Conservation (phyloP, 176 grass and related monocot species). For the Saccharum spontaneum region DNA sequence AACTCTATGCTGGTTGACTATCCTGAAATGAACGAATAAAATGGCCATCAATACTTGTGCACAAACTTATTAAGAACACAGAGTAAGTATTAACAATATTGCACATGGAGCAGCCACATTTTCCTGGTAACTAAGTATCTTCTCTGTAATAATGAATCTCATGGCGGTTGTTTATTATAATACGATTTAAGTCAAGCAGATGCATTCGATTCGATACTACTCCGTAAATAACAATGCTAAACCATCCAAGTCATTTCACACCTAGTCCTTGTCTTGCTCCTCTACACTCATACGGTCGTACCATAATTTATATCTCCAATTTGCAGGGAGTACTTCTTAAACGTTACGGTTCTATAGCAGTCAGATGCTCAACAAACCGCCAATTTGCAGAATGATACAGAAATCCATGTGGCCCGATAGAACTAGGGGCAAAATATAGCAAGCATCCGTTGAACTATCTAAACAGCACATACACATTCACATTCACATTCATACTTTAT, state of each 20-base stretch:
- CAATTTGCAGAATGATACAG: neutral
- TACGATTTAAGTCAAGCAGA: neutral
- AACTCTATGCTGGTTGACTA: conserved; percentile 11
- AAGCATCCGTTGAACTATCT: neutral
- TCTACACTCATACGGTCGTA: neutral
- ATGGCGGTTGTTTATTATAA: neutral
- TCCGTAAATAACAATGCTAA: neutral
- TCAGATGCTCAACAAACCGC: neutral
- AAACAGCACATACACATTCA: neutral
- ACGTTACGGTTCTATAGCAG: neutral
- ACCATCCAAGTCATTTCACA: neutral
- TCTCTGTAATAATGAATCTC: neutral
- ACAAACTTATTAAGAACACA: neutral
- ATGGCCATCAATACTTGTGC: conserved; percentile 7
- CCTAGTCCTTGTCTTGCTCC: neutral
- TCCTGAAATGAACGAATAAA: conserved; percentile 37
- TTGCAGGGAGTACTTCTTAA: neutral
- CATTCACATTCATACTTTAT: no score
- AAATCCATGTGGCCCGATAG: neutral
- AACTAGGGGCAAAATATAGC: neutral
- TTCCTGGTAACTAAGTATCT: conserved; percentile 19
- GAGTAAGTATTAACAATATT: neutral
- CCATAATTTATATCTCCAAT: neutral
- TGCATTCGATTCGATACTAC: neutral
- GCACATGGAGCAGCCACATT: neutral